These are phyloP conservation scores for Candida methanosorbosa DNA, from an alignment of 805 yeast genomes.

Conservation along the genomic window DNA sequence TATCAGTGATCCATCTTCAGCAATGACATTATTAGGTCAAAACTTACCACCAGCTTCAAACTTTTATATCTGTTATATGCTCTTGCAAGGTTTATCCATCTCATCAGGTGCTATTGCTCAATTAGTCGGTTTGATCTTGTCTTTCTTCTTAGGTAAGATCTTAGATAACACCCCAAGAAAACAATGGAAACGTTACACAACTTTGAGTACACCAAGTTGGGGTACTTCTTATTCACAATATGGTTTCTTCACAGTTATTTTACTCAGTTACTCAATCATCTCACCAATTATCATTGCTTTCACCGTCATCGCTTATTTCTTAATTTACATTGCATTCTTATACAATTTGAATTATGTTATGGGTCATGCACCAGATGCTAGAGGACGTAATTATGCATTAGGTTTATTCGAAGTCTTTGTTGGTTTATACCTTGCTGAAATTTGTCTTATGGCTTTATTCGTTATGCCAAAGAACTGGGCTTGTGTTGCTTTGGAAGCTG, in stretches of 20 bases:
- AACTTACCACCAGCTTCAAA: slow-evolving; percentile 87
- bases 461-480: slow-evolving; percentile 78
- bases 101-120: slow-evolving; percentile 75
- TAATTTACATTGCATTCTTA: slow-evolving; percentile 52
- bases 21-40: slow-evolving; percentile 65
- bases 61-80: slow-evolving; percentile 76
- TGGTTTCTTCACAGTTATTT: slow-evolving; percentile 66
- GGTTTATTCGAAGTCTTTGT: slow-evolving; percentile 67
- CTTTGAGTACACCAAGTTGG: slow-evolving; percentile 62
- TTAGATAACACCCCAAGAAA: slow-evolving; percentile 87
- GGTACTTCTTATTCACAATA: slow-evolving; percentile 76
- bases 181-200: slow-evolving; percentile 72
- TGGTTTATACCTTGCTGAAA: slow-evolving; percentile 62
- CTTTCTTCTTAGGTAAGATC: slow-evolving; percentile 58
- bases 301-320: slow-evolving; percentile 46
- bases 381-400: slow-evolving; percentile 68
- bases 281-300: slow-evolving; percentile 67
- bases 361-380: slow-evolving; percentile 49
- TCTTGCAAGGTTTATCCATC: slow-evolving; percentile 72
- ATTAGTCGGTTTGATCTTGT: slow-evolving; percentile 61
- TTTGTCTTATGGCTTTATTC: slow-evolving; percentile 62
- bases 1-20: slow-evolving; percentile 53
- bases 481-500: slow-evolving; percentile 59
- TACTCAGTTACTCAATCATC: slow-evolving; percentile 69
- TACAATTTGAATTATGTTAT: slow-evolving; percentile 59